Conservation (phyloP, 1,139 yeast genomes). For the Protomyces gravidus region DNA sequence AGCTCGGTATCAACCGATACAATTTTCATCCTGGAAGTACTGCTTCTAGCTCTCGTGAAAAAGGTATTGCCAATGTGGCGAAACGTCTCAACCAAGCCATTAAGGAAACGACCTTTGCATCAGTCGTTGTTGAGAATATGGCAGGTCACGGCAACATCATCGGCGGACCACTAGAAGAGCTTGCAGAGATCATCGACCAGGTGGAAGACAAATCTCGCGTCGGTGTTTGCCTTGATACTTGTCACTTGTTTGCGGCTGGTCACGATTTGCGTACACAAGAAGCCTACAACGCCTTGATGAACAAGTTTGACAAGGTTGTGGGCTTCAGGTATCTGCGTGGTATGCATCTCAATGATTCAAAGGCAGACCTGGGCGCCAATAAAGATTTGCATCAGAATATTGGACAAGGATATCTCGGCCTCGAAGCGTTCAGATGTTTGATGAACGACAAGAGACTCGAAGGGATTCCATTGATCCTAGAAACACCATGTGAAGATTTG, state of each 20-base stretch:
- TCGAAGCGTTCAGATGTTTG: slow-evolving; percentile 72
- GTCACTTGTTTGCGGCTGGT: slow-evolving; percentile 59
- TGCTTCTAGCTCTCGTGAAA: slow-evolving; percentile 63
- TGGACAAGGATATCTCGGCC: slow-evolving; percentile 84
- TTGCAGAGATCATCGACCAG: slow-evolving; percentile 66
- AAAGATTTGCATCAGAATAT: slow-evolving; percentile 86
- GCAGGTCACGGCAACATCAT: slow-evolving; percentile 93
- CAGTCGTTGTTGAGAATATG: slow-evolving; percentile 91
- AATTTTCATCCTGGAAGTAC: slow-evolving; percentile 96
- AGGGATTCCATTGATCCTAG: slow-evolving; percentile 75
- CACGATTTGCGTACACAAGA: slow-evolving; percentile 68
- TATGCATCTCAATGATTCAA: slow-evolving; percentile 87
- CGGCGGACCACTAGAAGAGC: slow-evolving; percentile 75
- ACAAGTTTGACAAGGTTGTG: slow-evolving; percentile 61
- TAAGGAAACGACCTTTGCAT: slow-evolving; percentile 66
- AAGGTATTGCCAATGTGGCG: slow-evolving; percentile 66
- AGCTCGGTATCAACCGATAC: slow-evolving; percentile 74
- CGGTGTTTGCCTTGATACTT: slow-evolving; percentile 62
- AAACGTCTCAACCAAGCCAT: slow-evolving; percentile 74
- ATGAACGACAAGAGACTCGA: slow-evolving; percentile 64
- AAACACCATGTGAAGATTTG: slow-evolving; percentile 65
- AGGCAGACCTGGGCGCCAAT: slow-evolving; percentile 86
- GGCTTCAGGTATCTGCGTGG: slow-evolving; percentile 75
- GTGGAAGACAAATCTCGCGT: slow-evolving; percentile 73
- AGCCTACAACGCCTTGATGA: slow-evolving; percentile 64